A percentile compares a stretch with the other conserved stretches of the same genome.
Conservation (phyloP, 2,329 filamentous ascomycete genomes). For the Bipolaris victoriae region DNA sequence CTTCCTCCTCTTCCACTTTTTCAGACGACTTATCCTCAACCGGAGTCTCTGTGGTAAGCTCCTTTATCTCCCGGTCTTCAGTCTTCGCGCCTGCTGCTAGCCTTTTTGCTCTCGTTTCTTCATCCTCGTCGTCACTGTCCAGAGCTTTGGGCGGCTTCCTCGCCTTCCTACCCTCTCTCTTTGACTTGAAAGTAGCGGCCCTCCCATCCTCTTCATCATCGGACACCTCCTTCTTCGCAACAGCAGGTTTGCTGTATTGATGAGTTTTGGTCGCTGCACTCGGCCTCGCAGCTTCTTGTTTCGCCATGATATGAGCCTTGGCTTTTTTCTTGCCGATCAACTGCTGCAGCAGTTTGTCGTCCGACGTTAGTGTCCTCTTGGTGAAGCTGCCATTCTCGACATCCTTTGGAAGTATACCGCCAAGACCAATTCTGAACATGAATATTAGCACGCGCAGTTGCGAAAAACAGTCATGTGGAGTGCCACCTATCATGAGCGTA, state of each 20-base stretch:
- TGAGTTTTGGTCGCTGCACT: constrained; percentile 36
- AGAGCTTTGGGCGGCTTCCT: constrained; percentile 5
- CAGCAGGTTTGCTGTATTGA: constrained; percentile 27
- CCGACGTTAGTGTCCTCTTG: constrained; percentile 46
- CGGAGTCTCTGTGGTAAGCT: neutral
- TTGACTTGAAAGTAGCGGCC: constrained; percentile 43
- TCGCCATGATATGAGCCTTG: constrained; percentile 38
- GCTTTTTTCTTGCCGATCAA: constrained; percentile 53
- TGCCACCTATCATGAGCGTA: constrained; percentile 61
- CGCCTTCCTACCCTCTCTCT: constrained; percentile 34
- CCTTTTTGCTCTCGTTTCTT: constrained; percentile 15
- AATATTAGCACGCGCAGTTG: neutral
- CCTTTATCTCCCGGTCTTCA: neutral
- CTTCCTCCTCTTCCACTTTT: constrained; percentile 16
- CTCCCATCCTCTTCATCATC: constrained; percentile 51
- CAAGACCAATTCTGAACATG: constrained; percentile 48
- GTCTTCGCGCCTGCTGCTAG: neutral
- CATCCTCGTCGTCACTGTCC: constrained; percentile 24
- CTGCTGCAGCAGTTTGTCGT: constrained; percentile 52
- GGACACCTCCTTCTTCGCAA: constrained; percentile 36
- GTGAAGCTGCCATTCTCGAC: constrained; percentile 48
- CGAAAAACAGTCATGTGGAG: neutral
- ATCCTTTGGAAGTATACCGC: constrained; percentile 45
- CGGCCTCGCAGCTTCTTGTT: constrained; percentile 29
- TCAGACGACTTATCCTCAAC: constrained; percentile 4